Base-by-base conservation (phyloP, 1,284 basidiomycete genomes). In the Austroboletus novae-zelandiae region DNA sequence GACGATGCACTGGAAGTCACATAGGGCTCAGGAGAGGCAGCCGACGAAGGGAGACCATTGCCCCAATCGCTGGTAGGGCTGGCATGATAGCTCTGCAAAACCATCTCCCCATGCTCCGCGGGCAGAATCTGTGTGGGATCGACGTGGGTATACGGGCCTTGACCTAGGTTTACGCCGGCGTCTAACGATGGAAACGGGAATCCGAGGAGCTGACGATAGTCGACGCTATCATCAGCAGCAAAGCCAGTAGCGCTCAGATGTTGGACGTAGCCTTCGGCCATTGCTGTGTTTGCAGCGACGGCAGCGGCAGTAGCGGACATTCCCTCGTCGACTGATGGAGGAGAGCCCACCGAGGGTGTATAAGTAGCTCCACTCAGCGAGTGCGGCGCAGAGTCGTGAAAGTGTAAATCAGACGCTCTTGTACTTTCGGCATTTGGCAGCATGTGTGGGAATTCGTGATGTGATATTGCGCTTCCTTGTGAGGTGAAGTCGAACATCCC, bases 101-200 rank as follows among this genome's bases (percentile, higher is more conserved):
- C 66, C 47, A 71, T 69, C 27, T 74, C 75, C 40, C 61, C 57
- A 43, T 77, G 76, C 17, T 77, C 77, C 42, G 71, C 71, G 9
- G 83, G 77, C 47, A 93, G 72, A 43, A 94, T 88, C 68, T 94
- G 90, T 18, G 84, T 86, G 3, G 93, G 92, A 72, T 95, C 90
- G 54, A 95, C 88, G 67, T 91, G 88, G 30, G 91, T 93, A 71
- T 83, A 91, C 5, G 82, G 82, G 45, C 72, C 71, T 51, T 77
- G 77, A 37, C 66, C 66, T 40, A 72, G 57, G 47, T 60, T 57
- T 43, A 71, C 58, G 5, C 68, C 62, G 30, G 67, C 62, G 54
- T 82, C 77, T 52, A 83, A 65, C 49, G 71, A 69, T 25, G 79
- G 71, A 61, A 83, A 87, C 60, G 83, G 76, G 57, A 87, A 71